phyloP scores from a whole-genome alignment of 1,284 basidiomycete genomes.

The Marasmius fiardii region DNA sequence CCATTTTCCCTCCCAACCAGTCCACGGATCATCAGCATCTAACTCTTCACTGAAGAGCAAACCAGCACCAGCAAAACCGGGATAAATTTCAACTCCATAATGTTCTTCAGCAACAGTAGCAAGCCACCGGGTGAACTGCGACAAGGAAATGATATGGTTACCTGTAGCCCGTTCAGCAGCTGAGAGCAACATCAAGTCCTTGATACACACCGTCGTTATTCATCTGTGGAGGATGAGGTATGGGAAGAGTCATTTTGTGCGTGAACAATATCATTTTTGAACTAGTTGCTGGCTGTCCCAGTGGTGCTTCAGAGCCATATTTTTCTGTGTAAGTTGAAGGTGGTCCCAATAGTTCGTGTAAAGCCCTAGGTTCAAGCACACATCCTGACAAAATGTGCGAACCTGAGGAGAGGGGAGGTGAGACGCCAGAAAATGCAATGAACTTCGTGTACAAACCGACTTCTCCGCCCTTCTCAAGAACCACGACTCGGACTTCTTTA shows the following conservation, averaged over 20 bases:
- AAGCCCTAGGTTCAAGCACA: slow-evolving; percentile 89
- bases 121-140: slow-evolving; percentile 88
- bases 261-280: slow-evolving; percentile 92
- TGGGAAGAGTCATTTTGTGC: slow-evolving; percentile 65
- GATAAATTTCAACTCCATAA: slow-evolving; percentile 92
- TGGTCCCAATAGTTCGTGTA: slow-evolving; percentile 84
- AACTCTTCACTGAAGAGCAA: slow-evolving; percentile 68
- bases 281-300: slow-evolving; percentile 79
- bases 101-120: slow-evolving; percentile 85
- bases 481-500: slow-evolving; percentile 85
- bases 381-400: slow-evolving; percentile 96
- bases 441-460: slow-evolving; percentile 57
- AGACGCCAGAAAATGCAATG: not conserved
- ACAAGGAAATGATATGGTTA: slow-evolving; percentile 93
- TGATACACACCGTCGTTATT: slow-evolving; percentile 64
- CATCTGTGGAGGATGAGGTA: slow-evolving; percentile 99
- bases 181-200: not conserved
- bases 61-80: slow-evolving; percentile 91
- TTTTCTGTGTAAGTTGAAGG: slow-evolving; percentile 26
- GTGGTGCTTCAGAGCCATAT: slow-evolving; percentile 24
- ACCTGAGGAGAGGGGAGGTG: slow-evolving; percentile 44
- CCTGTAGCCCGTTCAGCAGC: slow-evolving; percentile 20
- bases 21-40: slow-evolving; percentile 32
- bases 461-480: slow-evolving; percentile 94
- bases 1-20: slow-evolving; percentile 17